Base-by-base conservation (phyloP, 148 eudicot species). In the Pouteria glomerata region DNA sequence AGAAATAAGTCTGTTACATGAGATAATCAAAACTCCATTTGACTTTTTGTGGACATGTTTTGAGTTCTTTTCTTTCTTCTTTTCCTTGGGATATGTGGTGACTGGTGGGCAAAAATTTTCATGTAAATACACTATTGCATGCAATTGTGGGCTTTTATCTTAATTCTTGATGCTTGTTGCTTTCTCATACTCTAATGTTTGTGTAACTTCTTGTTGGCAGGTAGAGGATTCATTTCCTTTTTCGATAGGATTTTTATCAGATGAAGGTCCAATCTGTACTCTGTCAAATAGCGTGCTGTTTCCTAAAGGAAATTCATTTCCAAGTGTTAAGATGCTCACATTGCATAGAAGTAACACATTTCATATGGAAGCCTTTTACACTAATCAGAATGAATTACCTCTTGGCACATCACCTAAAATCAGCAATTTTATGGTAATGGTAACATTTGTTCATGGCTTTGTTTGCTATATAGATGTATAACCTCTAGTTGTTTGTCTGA, bases 181-280 rank as follows among this genome's bases (percentile, higher is more conserved):
- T 77, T 23, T 27, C n/a, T 52, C 29, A 14, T 53, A 23, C 13
- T 53, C 64, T 18, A 42, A 67, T 11, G 37, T 58, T 48, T n/a
- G 18, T 74, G 52, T 65, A 55, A 19, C 52, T 76, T 61, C 73
- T 69, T 69, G 45, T 44, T 71, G 69, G 39, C 89, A 92, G 99
- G 90, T 91, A 56, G 89, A 86, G 76, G 99, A 90, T 75, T 80
- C 88, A 24, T 81, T 88, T 74, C 96, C 99, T 56, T 96, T 89
- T 78, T 84, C 90, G 30, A 78, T 96, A 34, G 94, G 92, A 56
- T 70, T 96, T 59, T 66, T 76, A 73, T 73, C 80, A 57, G 87
- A 83, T 75, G 84, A 83, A 76, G 87, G 83, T 70, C 88, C 87
- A 53, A 74, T 84, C 64, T 59, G 73, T 50, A 77, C 87, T 14